These are phyloP conservation scores for Fusarium denticulatum DNA, from an alignment of 2,329 filamentous ascomycete species.

Conservation along the genomic window DNA sequence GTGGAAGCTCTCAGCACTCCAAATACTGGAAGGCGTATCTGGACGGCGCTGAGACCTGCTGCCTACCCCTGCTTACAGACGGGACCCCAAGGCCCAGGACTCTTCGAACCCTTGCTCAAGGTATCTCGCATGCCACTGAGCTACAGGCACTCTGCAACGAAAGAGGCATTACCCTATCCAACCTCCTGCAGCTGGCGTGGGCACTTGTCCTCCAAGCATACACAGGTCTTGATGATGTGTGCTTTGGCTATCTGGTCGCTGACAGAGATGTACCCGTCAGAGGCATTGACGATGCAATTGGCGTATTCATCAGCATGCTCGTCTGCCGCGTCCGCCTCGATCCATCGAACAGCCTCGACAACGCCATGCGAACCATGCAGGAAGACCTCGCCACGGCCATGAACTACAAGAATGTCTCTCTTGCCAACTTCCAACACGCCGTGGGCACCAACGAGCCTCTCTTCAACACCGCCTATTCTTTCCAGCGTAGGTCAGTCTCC, in stretches of 20 bases:
- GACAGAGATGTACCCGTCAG: conserved; percentile 11
- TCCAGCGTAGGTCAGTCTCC: conserved; percentile 27
- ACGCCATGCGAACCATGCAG: background rate
- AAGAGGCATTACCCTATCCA: conserved; percentile 21
- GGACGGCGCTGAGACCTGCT: background rate
- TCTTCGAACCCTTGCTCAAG: conserved; percentile 9
- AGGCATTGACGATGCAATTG: conserved; percentile 17
- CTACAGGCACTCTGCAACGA: conserved; percentile 9
- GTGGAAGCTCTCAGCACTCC: background rate
- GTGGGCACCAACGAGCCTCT: conserved; percentile 12
- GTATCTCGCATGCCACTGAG: background rate
- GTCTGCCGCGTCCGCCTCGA: conserved; percentile 10
- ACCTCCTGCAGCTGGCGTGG: conserved; percentile 21
- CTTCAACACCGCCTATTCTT: conserved; percentile 39
- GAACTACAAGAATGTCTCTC: conserved; percentile 12
- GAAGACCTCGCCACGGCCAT: conserved; percentile 6
- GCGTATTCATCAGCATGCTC: conserved; percentile 31
- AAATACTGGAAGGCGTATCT: conserved; percentile 27
- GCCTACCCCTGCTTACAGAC: background rate
- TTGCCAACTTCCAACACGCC: conserved; percentile 11
- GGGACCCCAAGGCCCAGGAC: background rate
- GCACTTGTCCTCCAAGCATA: conserved; percentile 28
- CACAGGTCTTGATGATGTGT: conserved; percentile 23
- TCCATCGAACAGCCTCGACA: background rate
- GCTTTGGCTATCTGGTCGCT: conserved; percentile 20